Conservation (phyloP, 2,329 filamentous ascomycete genomes). For the Podosphaera xanthii region DNA sequence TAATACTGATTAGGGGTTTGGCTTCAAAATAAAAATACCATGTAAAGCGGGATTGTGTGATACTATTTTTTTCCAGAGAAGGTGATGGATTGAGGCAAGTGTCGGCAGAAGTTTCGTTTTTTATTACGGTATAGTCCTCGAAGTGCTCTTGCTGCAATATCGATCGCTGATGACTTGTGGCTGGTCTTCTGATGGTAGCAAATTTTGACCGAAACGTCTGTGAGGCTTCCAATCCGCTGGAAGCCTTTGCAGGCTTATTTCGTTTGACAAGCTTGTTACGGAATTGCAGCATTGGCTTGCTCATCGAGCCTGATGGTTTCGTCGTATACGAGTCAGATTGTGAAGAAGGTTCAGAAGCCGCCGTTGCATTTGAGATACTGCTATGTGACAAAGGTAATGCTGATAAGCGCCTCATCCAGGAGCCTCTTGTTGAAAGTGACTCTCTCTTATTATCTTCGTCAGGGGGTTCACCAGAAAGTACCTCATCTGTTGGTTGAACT, state of each 20-base stretch:
- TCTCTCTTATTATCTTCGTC: constrained; percentile 20
- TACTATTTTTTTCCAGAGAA: constrained; percentile 4
- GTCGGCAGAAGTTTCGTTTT: constrained; percentile 4
- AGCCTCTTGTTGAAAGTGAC: constrained; percentile 37
- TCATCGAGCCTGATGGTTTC: constrained; percentile 23
- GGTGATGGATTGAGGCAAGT: constrained; percentile 5
- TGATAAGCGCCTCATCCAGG: constrained; percentile 53
- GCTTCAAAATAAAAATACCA: constrained; percentile 16
- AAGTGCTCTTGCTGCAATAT: constrained; percentile 38
- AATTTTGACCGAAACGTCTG: constrained; percentile 36
- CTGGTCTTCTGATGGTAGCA: constrained; percentile 45
- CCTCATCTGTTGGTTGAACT: constrained; percentile 9
- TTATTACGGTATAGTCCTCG: constrained; percentile 9
- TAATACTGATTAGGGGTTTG: neutral
- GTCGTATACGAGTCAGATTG: constrained; percentile 42
- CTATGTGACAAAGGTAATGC: constrained; percentile 40
- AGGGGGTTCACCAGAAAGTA: constrained; percentile 3
- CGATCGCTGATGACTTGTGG: constrained; percentile 58
- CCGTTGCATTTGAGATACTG: constrained; percentile 39
- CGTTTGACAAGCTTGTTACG: constrained; percentile 65
- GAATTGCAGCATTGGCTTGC: constrained; percentile 23
- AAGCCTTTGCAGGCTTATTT: constrained; percentile 30
- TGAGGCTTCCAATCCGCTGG: constrained; percentile 21
- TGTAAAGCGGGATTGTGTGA: constrained; percentile 7
- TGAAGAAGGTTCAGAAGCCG: constrained; percentile 41